Evolutionary conservation across 768 basidiomycete species (phyloP), one percentile per base, ranked within the genome.

Genomic region (Cubamyces sp.): DNA sequence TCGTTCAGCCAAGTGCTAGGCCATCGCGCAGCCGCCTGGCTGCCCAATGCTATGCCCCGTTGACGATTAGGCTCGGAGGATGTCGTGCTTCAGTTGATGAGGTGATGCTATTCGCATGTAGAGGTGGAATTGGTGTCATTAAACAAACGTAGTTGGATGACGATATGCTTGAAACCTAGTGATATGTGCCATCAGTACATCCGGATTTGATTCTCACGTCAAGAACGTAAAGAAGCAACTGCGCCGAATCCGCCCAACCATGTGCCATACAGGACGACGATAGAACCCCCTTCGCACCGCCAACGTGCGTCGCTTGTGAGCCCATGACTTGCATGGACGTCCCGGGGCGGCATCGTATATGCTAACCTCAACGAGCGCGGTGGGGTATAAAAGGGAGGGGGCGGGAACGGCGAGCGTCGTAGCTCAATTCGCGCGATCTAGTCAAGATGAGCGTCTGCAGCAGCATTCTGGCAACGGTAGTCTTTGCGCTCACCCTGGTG

Each of bases 1-100:
- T 91, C 67, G 86, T 93, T 6, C 79, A 90, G 76, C 92, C 90
- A 12, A 82, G 68, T 80, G 79, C 66, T 77, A 76, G n/a, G n/a
- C n/a, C 7, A 66, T 66, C 39, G 75, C 79, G 1, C 82, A 85
- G 0, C 75, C 77, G 11, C 66, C 75, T 4, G 84, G 83, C 1
- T 82, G 81, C 73, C 87, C 87, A 0, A 71, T 70, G 45, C 65
- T 80, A n/a, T 82, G 74, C 48, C 76, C 82, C 46, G 86, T 88
- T 3, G 76, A 77, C 16, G 86, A 89, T 41, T 82, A 80, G 78
- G 59, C 53, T 40, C 53, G 54, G 2, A 5, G 28, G 12, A 14
- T 6, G 9, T 34, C 19, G 18, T 21, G 9, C 3, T 25, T 15
- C 21, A 5, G 18, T 21, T 7, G 45, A 9, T 30, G 25, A 5